A percentile compares a stretch with the other conserved stretches of the same genome.
Evolutionary conservation across 768 basidiomycete genomes (phyloP).

Genomic region (Hericium alpestre): DNA sequence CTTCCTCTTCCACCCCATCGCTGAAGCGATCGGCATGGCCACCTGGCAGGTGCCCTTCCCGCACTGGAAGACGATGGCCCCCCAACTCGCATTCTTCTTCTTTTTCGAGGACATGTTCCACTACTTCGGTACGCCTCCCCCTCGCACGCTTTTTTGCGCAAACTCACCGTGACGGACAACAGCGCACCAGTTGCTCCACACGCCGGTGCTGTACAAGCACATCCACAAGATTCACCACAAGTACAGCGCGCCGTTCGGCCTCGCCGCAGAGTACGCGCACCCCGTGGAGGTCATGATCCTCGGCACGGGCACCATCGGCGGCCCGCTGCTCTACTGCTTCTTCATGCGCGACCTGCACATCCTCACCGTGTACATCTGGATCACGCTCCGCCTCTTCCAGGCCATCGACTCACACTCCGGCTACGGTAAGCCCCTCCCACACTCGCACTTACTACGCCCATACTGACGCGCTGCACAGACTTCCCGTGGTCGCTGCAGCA

Average conservation of each 20-base stretch:
- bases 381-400: constrained; percentile 88
- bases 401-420: constrained; percentile 96
- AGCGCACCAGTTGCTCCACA: constrained; percentile 89
- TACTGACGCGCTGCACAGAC: constrained; percentile 32
- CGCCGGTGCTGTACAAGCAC: constrained; percentile 73
- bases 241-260: constrained; percentile 92
- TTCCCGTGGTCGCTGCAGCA: constrained; percentile 97
- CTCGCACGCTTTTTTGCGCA: not conserved
- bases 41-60: constrained; percentile 95
- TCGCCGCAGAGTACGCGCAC: constrained; percentile 97
- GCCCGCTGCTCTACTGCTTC: constrained; percentile 79
- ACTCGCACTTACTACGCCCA: not conserved
- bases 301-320: constrained; percentile 81
- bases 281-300: constrained; percentile 94
- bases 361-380: constrained; percentile 88
- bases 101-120: constrained; percentile 95
- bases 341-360: constrained; percentile 78
- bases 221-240: constrained; percentile 98
- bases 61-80: constrained; percentile 49
- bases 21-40: constrained; percentile 77
- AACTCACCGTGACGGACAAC: not conserved
- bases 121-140: constrained; percentile 53
- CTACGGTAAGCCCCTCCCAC: constrained; percentile 51
- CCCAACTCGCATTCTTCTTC: constrained; percentile 83
- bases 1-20: constrained; percentile 85